Evolutionary conservation across 805 yeast genomes (phyloP).

Genomic region (Metschnikowia baotianmanensis): DNA sequence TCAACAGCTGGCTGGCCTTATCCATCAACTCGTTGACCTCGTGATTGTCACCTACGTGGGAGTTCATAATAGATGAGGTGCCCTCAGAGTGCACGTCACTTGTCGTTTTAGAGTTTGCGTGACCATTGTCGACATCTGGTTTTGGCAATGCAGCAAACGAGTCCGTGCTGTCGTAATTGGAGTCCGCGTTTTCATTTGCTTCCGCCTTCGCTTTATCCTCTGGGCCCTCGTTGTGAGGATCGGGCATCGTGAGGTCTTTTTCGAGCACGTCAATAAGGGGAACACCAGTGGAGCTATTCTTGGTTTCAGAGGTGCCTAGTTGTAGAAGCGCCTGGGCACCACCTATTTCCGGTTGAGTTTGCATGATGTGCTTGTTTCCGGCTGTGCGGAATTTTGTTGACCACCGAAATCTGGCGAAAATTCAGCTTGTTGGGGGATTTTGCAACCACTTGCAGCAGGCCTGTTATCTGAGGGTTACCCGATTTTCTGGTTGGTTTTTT

Average conservation of each 20-base stretch:
- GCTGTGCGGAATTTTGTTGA: background rate
- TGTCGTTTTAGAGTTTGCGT: background rate
- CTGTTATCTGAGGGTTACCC: slow-evolving; percentile 21
- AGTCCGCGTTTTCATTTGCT: background rate
- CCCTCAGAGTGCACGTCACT: background rate
- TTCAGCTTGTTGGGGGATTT: too few relatives aligned
- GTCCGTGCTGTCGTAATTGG: background rate
- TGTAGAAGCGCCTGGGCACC: slow-evolving; percentile 46
- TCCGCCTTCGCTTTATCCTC: background rate
- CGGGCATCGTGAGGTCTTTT: background rate
- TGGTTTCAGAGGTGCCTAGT: slow-evolving; percentile 27
- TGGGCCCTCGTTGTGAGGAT: background rate
- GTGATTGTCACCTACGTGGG: background rate
- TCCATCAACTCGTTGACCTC: slow-evolving; percentile 17
- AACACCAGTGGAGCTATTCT: background rate
- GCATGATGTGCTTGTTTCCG: slow-evolving; percentile 20
- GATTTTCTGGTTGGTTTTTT: slow-evolving; percentile 11
- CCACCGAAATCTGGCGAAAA: background rate
- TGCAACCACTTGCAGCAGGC: slow-evolving; percentile 17
- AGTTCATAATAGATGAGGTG: background rate
- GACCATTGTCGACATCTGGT: background rate
- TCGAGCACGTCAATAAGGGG: slow-evolving; percentile 1
- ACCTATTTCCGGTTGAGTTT: slow-evolving; percentile 41
- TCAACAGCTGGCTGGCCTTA: slow-evolving; percentile 38
- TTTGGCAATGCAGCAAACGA: background rate